These are phyloP conservation scores for Boletus sp. DNA, from an alignment of 768 basidiomycete genomes.

Conservation along the genomic window DNA sequence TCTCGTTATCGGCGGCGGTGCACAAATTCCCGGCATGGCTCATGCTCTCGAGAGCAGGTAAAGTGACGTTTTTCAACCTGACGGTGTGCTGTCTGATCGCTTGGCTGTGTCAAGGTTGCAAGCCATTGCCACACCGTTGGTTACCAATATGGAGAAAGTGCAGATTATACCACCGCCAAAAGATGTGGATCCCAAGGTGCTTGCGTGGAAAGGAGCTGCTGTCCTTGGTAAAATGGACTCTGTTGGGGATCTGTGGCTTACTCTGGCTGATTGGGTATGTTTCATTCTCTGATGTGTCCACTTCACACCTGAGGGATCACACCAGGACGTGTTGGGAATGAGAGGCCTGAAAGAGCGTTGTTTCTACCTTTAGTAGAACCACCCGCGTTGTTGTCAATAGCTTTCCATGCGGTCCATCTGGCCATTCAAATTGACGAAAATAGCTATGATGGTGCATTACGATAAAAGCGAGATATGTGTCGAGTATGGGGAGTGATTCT, in stretches of 20 bases:
- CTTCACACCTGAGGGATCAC: conserved; percentile 1
- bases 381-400: not conserved
- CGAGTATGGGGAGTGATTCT: not conserved
- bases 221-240: conserved; percentile 92
- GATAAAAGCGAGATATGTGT: conserved; percentile 5
- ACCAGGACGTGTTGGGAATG: conserved; percentile 73
- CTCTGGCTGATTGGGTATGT: conserved; percentile 81
- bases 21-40: conserved; percentile 75
- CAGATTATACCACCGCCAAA: conserved; percentile 93
- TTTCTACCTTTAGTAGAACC: conserved; percentile 57
- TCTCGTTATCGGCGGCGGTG: conserved; percentile 82
- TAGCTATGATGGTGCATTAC: conserved; percentile 11
- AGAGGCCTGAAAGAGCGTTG: conserved; percentile 79
- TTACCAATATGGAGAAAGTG: conserved; percentile 82
- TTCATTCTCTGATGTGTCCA: conserved; percentile 1
- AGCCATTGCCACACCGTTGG: conserved; percentile 79
- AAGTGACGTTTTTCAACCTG: not conserved
- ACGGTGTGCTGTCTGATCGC: conserved; percentile 4
- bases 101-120: conserved; percentile 45
- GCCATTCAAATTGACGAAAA: not conserved
- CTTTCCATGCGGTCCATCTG: not conserved
- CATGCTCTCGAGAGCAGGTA: conserved; percentile 88
- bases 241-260: conserved; percentile 86
- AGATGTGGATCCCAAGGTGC: conserved; percentile 83
- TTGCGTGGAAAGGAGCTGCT: conserved; percentile 93